Evolutionary conservation across 1,284 basidiomycete genomes (phyloP), one percentile per base, ranked within the genome.

Genomic region (Mycena sp.): DNA sequence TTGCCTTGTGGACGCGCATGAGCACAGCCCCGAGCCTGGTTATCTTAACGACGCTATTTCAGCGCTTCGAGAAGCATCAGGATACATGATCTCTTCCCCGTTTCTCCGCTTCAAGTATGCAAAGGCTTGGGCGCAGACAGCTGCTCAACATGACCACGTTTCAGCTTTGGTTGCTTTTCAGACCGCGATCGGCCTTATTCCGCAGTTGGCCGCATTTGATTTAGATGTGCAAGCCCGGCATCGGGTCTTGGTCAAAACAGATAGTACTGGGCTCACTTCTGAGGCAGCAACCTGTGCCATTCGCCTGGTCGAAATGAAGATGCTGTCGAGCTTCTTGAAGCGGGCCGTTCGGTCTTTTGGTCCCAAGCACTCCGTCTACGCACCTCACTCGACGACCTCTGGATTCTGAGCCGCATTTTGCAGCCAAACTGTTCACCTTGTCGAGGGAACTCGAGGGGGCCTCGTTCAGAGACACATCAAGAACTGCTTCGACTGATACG

Each of bases 301-400:
- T 6, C n/a, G 25, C 7, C 4, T n/a, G 3, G 23, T 16, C 10
- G 26, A 56, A 12, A 52, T 19, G n/a, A 55, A 30, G 35, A 32
- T 17, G 59, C 59, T 25, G 44, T 61, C 1, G 52, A 55, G 28
- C 37, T 61, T 21, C 26, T 61, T 6, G 49, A 52, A 12, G 37
- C 44, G 10, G 23, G 51, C 11, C 51, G 35, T 19, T 53, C 51
- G 17, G 19, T 44, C 11, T 55, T 55, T 35, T 55, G 52, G 52
- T 30, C 52, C 16, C 38, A 55, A 14, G 52, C 52, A 12, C 26
- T 44, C 2, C 41, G 29, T 30, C 52, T 55, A 3, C 52, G 28
- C 16, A 23, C 16, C 3, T n/a, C 38, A 2, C 41, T 55, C 14
- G 21, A 55, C 14, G 29, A 43, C 3, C 29, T 55, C 10, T 4